phyloP scores from a whole-genome alignment of 75 land plant genomes.

The Ceratopteris richardii region DNA sequence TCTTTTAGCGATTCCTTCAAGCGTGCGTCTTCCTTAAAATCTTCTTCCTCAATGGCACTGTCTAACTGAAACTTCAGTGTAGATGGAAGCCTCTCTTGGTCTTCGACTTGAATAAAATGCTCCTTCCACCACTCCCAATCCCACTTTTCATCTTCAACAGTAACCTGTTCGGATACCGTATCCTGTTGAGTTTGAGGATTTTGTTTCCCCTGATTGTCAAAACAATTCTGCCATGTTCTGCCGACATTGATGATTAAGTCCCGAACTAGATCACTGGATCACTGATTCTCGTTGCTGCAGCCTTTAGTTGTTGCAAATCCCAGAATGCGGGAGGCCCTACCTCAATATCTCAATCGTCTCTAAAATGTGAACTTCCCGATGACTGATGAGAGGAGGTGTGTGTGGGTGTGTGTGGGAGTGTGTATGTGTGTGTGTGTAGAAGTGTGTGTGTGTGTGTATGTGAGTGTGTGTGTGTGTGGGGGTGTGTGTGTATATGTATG shows the following conservation, averaged over 20 bases:
- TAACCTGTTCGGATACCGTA: not conserved
- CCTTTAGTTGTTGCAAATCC: slow-evolving; percentile 7
- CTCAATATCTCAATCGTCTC: no score
- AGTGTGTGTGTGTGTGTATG: no score
- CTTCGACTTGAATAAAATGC: slow-evolving; percentile 70
- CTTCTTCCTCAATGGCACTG: slow-evolving; percentile 69
- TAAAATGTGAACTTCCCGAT: no score
- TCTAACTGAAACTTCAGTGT: slow-evolving; percentile 82
- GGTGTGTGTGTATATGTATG: no score
- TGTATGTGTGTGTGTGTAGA: no score
- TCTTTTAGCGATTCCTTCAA: slow-evolving; percentile 61
- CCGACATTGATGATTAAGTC: slow-evolving; percentile 22
- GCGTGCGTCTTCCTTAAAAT: slow-evolving; percentile 73
- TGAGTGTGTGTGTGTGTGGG: no score
- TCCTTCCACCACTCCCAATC: slow-evolving; percentile 77
- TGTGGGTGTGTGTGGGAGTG: no score
- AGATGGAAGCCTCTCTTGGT: slow-evolving; percentile 51
- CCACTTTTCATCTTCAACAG: no score
- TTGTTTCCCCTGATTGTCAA: slow-evolving; percentile 12
- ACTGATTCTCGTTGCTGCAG: slow-evolving; percentile 14
- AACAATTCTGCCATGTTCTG: slow-evolving; percentile 19
- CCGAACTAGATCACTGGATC: no score
- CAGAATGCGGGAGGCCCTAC: no score
- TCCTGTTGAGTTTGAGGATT: not conserved
- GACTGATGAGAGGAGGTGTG: no score